Conservation (phyloP, 148 eudicot genomes). For the Vaccinium corymbosum region DNA sequence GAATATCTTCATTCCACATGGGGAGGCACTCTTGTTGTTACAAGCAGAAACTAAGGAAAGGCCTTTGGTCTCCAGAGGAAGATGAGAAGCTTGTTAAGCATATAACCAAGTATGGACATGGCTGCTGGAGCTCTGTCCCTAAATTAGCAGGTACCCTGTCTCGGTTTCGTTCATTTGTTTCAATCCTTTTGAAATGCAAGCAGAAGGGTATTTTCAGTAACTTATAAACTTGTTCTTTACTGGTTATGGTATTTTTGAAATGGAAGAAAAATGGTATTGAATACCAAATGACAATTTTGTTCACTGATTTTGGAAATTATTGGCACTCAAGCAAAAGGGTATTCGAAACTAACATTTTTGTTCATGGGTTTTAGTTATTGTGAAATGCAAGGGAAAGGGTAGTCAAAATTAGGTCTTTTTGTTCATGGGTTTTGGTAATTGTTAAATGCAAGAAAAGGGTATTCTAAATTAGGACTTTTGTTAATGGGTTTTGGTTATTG, state of each 20-base stretch:
- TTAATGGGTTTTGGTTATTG: not conserved
- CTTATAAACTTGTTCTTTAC: not conserved
- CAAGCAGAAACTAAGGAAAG: constrained; percentile 93
- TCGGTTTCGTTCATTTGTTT: not conserved
- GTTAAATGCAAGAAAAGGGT: too few species aligned
- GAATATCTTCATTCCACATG: constrained; percentile 33
- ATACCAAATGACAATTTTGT: not conserved
- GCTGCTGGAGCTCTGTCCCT: constrained; percentile 85
- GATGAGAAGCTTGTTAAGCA: constrained; percentile 90
- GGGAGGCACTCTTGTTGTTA: constrained; percentile 93
- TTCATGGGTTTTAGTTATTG: not conserved
- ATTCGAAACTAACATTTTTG: not conserved
- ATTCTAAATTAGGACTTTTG: not conserved
- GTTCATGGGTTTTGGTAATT: not conserved
- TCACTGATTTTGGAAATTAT: not conserved
- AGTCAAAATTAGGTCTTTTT: too few species aligned
- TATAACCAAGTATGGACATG: constrained; percentile 71
- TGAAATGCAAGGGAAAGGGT: too few species aligned
- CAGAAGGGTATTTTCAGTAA: too few species aligned
- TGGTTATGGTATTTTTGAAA: not conserved
- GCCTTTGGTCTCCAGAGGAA: constrained; percentile 98
- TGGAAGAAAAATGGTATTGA: constrained; percentile 12
- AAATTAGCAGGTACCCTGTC: constrained; percentile 55
- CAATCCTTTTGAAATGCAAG: not conserved
- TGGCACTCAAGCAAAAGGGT: not conserved